Evolutionary conservation across 306 rosid species (phyloP).

Genomic region (Hippophae rhamnoides): DNA sequence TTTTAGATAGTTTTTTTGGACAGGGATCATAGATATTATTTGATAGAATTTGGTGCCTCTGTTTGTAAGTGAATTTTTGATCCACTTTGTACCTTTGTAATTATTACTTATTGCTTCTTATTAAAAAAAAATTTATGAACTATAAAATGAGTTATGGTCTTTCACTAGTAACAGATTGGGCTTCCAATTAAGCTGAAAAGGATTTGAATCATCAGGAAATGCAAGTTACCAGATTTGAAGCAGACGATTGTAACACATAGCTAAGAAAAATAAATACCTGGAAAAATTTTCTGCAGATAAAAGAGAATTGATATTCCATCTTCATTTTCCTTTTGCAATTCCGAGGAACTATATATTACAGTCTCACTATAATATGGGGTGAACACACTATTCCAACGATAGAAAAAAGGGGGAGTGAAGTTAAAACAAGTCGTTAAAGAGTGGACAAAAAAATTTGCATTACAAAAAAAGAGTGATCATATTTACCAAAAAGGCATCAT

Average conservation of each 20-base stretch:
- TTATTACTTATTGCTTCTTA: too few relatives aligned
- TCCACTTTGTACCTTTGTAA: too few relatives aligned
- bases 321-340: slow-evolving; percentile 79
- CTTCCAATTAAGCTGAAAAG: too few relatives aligned
- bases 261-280: slow-evolving; percentile 44
- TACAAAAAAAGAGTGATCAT: slow-evolving; percentile 1
- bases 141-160: too few relatives aligned
- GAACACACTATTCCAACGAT: slow-evolving; percentile 59
- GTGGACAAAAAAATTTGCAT: slow-evolving; percentile 2
- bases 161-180: too few relatives aligned
- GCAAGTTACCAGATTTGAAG: not conserved
- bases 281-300: slow-evolving; percentile 97
- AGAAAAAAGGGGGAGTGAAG: slow-evolving; percentile 9
- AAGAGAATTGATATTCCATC: slow-evolving; percentile 88
- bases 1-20: too few relatives aligned
- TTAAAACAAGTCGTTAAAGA: not conserved
- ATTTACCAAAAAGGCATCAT: slow-evolving; percentile 78
- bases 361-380: slow-evolving; percentile 99
- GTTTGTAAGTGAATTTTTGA: too few relatives aligned
- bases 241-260: not conserved
- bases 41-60: too few relatives aligned
- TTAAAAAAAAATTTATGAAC: too few relatives aligned
- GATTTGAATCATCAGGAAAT: too few relatives aligned
- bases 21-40: too few relatives aligned
- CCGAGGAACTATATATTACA: slow-evolving; percentile 76